phyloP scores from a whole-genome alignment of 257 asterid species.

The Solanum etuberosum region DNA sequence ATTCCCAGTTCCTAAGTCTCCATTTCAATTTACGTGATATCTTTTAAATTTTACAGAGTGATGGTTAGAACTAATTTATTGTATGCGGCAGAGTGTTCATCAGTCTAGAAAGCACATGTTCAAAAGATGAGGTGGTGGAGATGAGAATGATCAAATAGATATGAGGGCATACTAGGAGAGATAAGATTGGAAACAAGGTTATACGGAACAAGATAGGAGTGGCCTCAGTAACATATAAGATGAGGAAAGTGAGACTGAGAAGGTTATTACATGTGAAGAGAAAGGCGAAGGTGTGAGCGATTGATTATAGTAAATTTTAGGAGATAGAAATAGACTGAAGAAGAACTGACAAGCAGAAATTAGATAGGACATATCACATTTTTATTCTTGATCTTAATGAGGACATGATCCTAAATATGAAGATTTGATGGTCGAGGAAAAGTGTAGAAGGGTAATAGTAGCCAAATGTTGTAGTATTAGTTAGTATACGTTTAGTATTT shows the following conservation, averaged over 20 bases:
- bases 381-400: no score
- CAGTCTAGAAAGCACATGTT: background rate
- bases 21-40: background rate
- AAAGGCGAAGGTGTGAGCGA: background rate
- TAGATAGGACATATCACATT: background rate
- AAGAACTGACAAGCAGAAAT: background rate
- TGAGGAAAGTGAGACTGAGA: background rate
- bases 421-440: background rate
- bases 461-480: background rate
- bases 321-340: background rate
- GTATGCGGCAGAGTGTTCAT: background rate
- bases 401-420: background rate
- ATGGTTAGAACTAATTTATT: no score
- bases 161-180: background rate
- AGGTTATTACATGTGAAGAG: background rate
- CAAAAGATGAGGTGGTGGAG: background rate
- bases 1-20: no score
- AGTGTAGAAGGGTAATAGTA: background rate
- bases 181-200: no score
- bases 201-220: no score
- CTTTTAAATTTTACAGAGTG: background rate
- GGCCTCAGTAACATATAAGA: background rate
- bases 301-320: no score
- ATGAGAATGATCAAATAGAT: background rate
- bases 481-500: no score